phyloP scores from a whole-genome alignment of 306 rosid genomes.

The Vigna unguiculata region DNA sequence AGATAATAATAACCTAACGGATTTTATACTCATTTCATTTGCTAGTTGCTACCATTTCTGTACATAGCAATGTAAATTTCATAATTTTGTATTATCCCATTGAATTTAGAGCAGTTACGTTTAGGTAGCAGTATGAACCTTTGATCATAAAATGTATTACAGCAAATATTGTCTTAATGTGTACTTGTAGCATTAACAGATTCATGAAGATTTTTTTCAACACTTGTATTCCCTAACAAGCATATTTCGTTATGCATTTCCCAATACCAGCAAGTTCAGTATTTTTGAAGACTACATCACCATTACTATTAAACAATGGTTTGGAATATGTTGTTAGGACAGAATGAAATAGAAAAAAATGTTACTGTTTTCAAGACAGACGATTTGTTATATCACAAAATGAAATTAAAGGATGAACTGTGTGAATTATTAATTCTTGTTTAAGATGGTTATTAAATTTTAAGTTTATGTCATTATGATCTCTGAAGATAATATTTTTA shows the following conservation, averaged over 20 bases:
- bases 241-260: neutral
- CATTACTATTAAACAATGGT: neutral
- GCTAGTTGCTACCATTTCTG: conserved; percentile 40
- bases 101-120: conserved; percentile 28
- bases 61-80: conserved; percentile 47
- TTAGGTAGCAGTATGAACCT: conserved; percentile 6
- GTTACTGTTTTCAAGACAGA: too few species aligned
- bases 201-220: neutral
- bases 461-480: neutral
- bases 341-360: too few species aligned
- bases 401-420: neutral
- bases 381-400: neutral
- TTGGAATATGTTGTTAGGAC: too few species aligned
- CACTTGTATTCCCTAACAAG: neutral
- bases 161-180: neutral
- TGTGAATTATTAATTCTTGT: neutral
- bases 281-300: neutral
- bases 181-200: neutral
- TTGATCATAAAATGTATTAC: neutral
- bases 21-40: conserved; percentile 40
- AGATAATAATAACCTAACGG: conserved; percentile 37
- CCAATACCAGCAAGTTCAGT: neutral
- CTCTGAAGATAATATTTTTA: neutral
- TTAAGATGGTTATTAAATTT: neutral
- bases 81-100: conserved; percentile 17